phyloP scores from a whole-genome alignment of 2,329 filamentous ascomycete genomes.

The Xylariaceae sp. region DNA sequence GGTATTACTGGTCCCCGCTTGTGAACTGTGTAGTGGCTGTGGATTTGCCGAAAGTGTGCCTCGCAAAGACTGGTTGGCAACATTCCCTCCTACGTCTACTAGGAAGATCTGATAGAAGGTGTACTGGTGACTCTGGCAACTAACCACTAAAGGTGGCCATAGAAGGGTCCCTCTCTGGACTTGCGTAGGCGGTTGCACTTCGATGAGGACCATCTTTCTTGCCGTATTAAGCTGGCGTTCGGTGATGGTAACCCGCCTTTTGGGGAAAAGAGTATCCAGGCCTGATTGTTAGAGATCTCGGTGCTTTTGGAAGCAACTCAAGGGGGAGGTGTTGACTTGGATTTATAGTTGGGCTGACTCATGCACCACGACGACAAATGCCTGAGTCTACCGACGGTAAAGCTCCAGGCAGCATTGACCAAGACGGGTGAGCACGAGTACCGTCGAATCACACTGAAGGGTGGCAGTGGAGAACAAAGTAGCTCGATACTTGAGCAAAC shows the following conservation, averaged over 20 bases:
- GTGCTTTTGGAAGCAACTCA: background rate
- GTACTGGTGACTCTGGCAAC: constrained; percentile 18
- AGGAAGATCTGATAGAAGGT: constrained; percentile 26
- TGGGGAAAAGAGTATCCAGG: background rate
- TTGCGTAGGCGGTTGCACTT: constrained; percentile 28
- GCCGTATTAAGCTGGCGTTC: too few species aligned
- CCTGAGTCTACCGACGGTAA: background rate
- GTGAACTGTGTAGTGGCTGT: constrained; percentile 12
- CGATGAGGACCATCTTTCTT: constrained; percentile 21
- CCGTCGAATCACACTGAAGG: constrained; percentile 7
- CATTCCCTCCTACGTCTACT: constrained; percentile 23
- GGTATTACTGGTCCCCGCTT: background rate
- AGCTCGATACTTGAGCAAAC: constrained; percentile 1
- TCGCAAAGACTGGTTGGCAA: constrained; percentile 17
- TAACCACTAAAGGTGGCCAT: constrained; percentile 29
- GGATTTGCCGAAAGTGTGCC: constrained; percentile 23
- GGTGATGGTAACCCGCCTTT: constrained; percentile 1
- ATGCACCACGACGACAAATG: background rate
- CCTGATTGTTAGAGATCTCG: background rate
- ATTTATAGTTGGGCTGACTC: constrained; percentile 10
- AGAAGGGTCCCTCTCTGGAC: constrained; percentile 24
- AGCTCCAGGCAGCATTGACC: background rate
- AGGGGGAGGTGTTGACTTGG: constrained; percentile 3
- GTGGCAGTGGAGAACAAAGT: constrained; percentile 11
- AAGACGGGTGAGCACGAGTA: constrained; percentile 1